A percentile compares a stretch with the other conserved stretches of the same genome.
phyloP scores from a whole-genome alignment of 352 stramenopile species.

The Phytopythium aichiense region DNA sequence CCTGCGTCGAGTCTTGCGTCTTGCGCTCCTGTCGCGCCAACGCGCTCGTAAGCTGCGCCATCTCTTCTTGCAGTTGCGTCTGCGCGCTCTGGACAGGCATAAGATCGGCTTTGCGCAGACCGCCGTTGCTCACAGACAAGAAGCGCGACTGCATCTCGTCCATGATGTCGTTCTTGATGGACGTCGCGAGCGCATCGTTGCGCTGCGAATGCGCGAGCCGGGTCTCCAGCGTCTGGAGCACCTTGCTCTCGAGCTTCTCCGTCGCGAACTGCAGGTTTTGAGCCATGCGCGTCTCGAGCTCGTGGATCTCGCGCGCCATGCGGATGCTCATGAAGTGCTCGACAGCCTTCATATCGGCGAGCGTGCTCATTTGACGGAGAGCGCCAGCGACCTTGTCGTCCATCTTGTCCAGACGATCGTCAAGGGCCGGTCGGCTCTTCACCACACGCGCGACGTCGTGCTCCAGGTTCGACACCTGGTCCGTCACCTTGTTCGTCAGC shows the following conservation, averaged over 20 bases:
- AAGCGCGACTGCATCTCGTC: constrained; percentile 49
- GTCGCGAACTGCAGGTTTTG: constrained; percentile 53
- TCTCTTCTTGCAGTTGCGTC: constrained; percentile 57
- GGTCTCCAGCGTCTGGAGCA: constrained; percentile 49
- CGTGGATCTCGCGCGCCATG: constrained; percentile 62
- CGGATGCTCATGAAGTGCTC: constrained; percentile 63
- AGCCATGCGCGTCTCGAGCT: constrained; percentile 60
- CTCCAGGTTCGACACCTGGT: constrained; percentile 58
- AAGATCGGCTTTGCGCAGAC: constrained; percentile 48
- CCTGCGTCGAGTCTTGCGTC: constrained; percentile 44
- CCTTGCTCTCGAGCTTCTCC: constrained; percentile 71
- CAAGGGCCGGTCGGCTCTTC: constrained; percentile 38
- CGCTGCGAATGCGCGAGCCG: constrained; percentile 37
- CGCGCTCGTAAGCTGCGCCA: constrained; percentile 45
- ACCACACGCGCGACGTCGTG: constrained; percentile 52
- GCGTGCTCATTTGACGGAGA: constrained; percentile 43
- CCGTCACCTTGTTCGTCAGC: constrained; percentile 34
- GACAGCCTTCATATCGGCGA: constrained; percentile 61
- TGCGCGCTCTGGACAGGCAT: constrained; percentile 48
- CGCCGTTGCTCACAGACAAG: constrained; percentile 25
- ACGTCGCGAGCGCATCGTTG: constrained; percentile 35
- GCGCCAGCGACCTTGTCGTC: constrained; percentile 46
- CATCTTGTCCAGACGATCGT: constrained; percentile 56
- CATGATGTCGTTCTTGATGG: constrained; percentile 50
- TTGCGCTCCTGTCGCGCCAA: constrained; percentile 69